Percentiles rank a stretch among this genome's conserved stretches.
These are phyloP conservation scores for Neocallimastix lanati DNA, from an alignment of 192 early-diverging fungal species.

Conservation along the genomic window DNA sequence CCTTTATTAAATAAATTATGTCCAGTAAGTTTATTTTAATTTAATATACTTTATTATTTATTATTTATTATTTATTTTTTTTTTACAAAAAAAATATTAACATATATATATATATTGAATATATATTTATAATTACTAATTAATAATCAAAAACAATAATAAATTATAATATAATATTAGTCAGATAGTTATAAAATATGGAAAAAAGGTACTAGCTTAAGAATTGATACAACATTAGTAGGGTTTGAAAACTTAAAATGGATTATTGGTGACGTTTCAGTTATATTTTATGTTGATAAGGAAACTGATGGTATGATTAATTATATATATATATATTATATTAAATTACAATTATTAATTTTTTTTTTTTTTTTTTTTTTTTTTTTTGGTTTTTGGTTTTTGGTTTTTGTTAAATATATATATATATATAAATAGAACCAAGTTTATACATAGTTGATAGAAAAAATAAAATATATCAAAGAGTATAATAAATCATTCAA, in stretches of 20 bases:
- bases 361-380: too few species aligned
- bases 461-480: slow-evolving; percentile 1
- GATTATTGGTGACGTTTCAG: slow-evolving; percentile 25
- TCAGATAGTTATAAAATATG: neutral
- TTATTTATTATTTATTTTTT: too few species aligned
- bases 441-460: neutral
- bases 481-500: too few species aligned
- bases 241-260: slow-evolving; percentile 28
- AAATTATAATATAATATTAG: too few species aligned
- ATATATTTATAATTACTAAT: too few species aligned
- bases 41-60: too few species aligned
- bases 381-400: too few species aligned
- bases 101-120: too few species aligned
- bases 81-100: too few species aligned
- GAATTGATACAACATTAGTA: slow-evolving; percentile 33
- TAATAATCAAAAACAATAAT: too few species aligned
- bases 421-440: neutral
- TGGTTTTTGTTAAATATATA: too few species aligned
- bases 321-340: neutral
- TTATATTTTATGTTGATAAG: slow-evolving; percentile 16
- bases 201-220: slow-evolving; percentile 10
- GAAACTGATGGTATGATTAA: neutral
- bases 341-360: neutral
- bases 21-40: neutral
- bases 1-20: neutral